These are phyloP conservation scores for Nymphaea thermarum DNA, from an alignment of 164 flowering plant genomes.

Conservation along the genomic window DNA sequence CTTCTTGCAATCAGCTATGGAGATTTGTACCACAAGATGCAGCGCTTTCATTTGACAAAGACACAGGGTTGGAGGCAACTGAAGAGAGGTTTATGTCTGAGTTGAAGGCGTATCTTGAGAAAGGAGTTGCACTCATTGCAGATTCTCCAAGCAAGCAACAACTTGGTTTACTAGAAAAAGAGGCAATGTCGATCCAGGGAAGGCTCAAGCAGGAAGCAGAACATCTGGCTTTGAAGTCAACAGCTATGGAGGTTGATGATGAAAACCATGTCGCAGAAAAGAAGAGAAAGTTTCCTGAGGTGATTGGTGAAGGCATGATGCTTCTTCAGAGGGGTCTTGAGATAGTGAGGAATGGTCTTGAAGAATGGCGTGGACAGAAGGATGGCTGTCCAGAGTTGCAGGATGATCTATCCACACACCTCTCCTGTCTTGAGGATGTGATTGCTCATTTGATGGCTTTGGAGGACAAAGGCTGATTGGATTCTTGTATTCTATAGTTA, in stretches of 20 bases:
- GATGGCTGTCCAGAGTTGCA: slow-evolving; percentile 32
- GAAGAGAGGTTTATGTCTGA: slow-evolving; percentile 72
- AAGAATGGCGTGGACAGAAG: slow-evolving; percentile 37
- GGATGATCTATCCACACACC: slow-evolving; percentile 37
- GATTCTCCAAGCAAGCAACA: slow-evolving; percentile 32
- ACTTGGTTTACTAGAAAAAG: slow-evolving; percentile 33
- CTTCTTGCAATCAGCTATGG: slow-evolving; percentile 75
- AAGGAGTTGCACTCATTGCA: slow-evolving; percentile 42
- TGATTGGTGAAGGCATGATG: slow-evolving; percentile 51
- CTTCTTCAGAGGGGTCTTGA: slow-evolving; percentile 62
- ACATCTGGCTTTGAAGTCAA: not conserved
- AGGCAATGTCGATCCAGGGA: slow-evolving; percentile 51
- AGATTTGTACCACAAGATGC: slow-evolving; percentile 81
- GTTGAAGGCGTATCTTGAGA: slow-evolving; percentile 72
- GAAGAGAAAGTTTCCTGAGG: slow-evolving; percentile 72
- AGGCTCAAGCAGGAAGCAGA: slow-evolving; percentile 15
- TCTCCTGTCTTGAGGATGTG: slow-evolving; percentile 59
- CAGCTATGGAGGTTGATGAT: slow-evolving; percentile 24
- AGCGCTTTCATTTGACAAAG: slow-evolving; percentile 66
- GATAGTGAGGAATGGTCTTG: slow-evolving; percentile 49
- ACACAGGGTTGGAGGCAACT: slow-evolving; percentile 34
- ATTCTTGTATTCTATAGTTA: not conserved
- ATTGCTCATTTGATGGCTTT: slow-evolving; percentile 39
- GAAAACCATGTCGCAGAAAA: slow-evolving; percentile 22
- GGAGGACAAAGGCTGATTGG: slow-evolving; percentile 20